phyloP scores from a whole-genome alignment of 2,329 filamentous ascomycete species.

The Thelonectria discophora region DNA sequence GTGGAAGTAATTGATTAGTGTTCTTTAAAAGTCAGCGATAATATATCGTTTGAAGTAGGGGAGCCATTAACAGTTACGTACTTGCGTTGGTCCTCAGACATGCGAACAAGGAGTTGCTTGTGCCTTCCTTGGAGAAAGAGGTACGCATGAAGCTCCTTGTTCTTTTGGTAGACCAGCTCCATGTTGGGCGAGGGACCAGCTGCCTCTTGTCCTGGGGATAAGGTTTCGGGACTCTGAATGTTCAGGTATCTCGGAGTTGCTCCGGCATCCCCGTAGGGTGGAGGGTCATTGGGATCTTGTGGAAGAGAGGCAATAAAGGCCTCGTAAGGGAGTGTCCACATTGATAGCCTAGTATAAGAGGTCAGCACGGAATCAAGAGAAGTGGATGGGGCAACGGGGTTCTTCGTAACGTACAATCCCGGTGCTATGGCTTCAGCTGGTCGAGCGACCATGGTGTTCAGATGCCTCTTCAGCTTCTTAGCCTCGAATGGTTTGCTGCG shows the following conservation, averaged over 20 bases:
- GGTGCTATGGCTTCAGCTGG: slow-evolving; percentile 5
- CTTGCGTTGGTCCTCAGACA: slow-evolving; percentile 23
- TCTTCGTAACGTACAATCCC: slow-evolving; percentile 15
- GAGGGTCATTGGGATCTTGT: background rate
- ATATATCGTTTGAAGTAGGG: background rate
- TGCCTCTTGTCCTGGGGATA: background rate
- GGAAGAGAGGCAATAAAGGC: slow-evolving; percentile 16
- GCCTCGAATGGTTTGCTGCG: background rate
- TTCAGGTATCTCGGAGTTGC: slow-evolving; percentile 23
- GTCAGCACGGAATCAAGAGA: no score
- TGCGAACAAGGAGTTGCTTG: slow-evolving; percentile 7
- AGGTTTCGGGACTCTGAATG: slow-evolving; percentile 11
- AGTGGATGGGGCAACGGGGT: background rate
- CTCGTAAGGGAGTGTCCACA: slow-evolving; percentile 23
- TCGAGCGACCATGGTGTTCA: background rate
- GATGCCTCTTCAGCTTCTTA: slow-evolving; percentile 6
- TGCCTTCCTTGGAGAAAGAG: slow-evolving; percentile 23
- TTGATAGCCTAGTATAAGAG: slow-evolving; percentile 11
- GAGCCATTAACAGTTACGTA: background rate
- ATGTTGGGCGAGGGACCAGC: slow-evolving; percentile 20
- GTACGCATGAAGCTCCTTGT: background rate
- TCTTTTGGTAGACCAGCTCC: slow-evolving; percentile 20
- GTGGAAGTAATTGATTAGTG: slow-evolving; percentile 26
- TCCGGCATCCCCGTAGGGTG: slow-evolving; percentile 2
- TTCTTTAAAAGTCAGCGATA: background rate